These are phyloP conservation scores for Crucihimalaya himalaica DNA, from an alignment of 345 rosid species.

Conservation along the genomic window DNA sequence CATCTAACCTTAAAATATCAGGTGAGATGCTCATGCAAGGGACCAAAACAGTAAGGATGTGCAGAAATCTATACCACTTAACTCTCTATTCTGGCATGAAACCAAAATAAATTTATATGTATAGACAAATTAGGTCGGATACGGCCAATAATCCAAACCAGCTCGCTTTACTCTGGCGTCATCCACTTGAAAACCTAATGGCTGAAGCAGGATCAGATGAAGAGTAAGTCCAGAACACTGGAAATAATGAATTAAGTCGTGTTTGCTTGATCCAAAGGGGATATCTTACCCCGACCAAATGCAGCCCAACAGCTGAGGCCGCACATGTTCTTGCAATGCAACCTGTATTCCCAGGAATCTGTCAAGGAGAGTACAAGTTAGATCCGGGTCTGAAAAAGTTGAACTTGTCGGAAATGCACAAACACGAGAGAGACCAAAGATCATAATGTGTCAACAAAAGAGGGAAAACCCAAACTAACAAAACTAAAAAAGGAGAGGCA, in stretches of 20 bases:
- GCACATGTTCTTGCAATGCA: conserved; percentile 99
- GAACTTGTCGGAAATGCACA: background rate
- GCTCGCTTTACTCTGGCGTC: conserved; percentile 88
- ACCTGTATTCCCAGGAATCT: conserved; percentile 98
- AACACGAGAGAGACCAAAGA: background rate
- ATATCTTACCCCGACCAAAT: conserved; percentile 69
- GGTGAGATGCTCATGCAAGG: background rate
- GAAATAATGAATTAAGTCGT: background rate
- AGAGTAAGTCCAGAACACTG: conserved; percentile 10
- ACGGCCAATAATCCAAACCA: conserved; percentile 99
- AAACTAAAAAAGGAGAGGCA: no score
- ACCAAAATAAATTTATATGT: background rate
- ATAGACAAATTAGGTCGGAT: conserved; percentile 50
- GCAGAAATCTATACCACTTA: background rate
- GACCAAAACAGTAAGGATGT: background rate
- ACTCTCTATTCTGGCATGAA: background rate
- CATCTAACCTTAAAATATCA: background rate
- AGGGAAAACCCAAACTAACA: background rate
- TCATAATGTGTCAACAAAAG: background rate
- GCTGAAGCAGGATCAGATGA: conserved; percentile 54
- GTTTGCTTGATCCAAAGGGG: background rate
- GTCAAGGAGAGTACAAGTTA: conserved; percentile 46
- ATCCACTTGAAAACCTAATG: conserved; percentile 86
- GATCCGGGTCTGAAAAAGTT: conserved; percentile 29
- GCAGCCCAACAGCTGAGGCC: conserved; percentile 82